Conservation (phyloP, 2,329 filamentous ascomycete genomes). For the Aspergillus pseudotamarii region DNA sequence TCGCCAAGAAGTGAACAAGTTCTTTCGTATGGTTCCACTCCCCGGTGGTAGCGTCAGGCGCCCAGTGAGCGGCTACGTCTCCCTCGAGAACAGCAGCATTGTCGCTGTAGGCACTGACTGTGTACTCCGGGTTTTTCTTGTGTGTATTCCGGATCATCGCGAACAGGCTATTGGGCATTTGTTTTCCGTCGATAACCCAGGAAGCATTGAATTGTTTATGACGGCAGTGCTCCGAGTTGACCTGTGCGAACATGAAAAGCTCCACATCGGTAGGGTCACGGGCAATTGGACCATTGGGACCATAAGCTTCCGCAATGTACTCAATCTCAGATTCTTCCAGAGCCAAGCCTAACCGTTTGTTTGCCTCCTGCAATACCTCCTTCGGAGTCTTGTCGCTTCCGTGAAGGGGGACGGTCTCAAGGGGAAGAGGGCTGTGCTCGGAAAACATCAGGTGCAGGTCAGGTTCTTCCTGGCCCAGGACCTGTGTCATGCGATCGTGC, state of each 20-base stretch:
- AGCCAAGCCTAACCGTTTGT: slow-evolving; percentile 79
- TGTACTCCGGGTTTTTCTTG: slow-evolving; percentile 72
- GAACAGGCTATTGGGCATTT: slow-evolving; percentile 81
- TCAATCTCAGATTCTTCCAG: slow-evolving; percentile 88
- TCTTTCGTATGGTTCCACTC: slow-evolving; percentile 89
- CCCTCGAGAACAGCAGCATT: slow-evolving; percentile 92
- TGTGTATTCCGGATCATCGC: slow-evolving; percentile 97
- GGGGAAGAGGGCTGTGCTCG: slow-evolving; percentile 64
- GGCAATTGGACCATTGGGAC: slow-evolving; percentile 60
- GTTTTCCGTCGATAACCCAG: slow-evolving; percentile 89
- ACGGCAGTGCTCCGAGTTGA: slow-evolving; percentile 93
- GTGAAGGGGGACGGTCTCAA: slow-evolving; percentile 76
- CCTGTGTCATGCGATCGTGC: slow-evolving; percentile 95
- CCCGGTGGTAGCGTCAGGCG: slow-evolving; percentile 81
- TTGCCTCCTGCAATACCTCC: slow-evolving; percentile 77
- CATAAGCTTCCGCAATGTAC: slow-evolving; percentile 86
- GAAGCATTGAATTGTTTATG: slow-evolving; percentile 95
- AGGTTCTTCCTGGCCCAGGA: slow-evolving; percentile 67
- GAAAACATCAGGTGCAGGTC: slow-evolving; percentile 77
- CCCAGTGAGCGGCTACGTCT: slow-evolving; percentile 75
- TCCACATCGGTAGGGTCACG: slow-evolving; percentile 83
- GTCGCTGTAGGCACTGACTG: slow-evolving; percentile 95
- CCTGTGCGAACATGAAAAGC: slow-evolving; percentile 98
- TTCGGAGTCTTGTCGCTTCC: slow-evolving; percentile 66
- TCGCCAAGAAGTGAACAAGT: slow-evolving; percentile 81